These are phyloP conservation scores for Vanrija pseudolonga DNA, from an alignment of 1,284 basidiomycete species.

Conservation along the genomic window DNA sequence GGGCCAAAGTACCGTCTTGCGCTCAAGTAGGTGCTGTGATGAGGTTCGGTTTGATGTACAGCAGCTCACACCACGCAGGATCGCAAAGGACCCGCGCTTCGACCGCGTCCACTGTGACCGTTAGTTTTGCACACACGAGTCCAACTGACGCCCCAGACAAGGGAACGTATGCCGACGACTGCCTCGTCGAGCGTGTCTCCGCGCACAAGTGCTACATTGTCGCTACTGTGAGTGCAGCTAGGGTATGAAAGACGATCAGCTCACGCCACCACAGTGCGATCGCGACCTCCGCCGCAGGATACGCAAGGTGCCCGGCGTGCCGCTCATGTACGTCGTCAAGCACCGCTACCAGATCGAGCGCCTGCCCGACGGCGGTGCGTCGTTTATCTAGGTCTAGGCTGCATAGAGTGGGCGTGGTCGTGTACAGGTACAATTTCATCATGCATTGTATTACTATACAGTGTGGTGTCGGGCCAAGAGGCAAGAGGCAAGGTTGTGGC, in stretches of 20 bases:
- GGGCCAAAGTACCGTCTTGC: slow-evolving; percentile 95
- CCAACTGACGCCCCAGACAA: slow-evolving; percentile 52
- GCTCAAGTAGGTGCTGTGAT: slow-evolving; percentile 60
- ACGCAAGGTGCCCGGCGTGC: slow-evolving; percentile 88
- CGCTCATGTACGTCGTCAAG: slow-evolving; percentile 92
- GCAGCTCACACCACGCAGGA: slow-evolving; percentile 53
- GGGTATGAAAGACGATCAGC: not conserved
- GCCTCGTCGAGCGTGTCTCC: slow-evolving; percentile 89
- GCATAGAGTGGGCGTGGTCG: not conserved
- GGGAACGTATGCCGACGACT: slow-evolving; percentile 98
- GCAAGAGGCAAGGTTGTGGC: not conserved
- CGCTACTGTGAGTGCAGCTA: slow-evolving; percentile 60
- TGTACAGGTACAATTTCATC: slow-evolving; percentile 15
- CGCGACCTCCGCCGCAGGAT: slow-evolving; percentile 86
- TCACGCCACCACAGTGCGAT: slow-evolving; percentile 62
- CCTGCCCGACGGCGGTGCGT: slow-evolving; percentile 62
- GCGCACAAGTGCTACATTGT: slow-evolving; percentile 97
- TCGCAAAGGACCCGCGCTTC: slow-evolving; percentile 95
- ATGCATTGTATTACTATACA: not conserved
- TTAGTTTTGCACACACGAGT: slow-evolving; percentile 14
- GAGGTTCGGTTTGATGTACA: not conserved
- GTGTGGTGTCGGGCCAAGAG: not conserved
- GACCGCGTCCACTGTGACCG: slow-evolving; percentile 85
- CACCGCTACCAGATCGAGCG: slow-evolving; percentile 88
- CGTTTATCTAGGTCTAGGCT: slow-evolving; percentile 17